phyloP scores from a whole-genome alignment of 169 alveolate species.

The Cryptosporidium felis region DNA sequence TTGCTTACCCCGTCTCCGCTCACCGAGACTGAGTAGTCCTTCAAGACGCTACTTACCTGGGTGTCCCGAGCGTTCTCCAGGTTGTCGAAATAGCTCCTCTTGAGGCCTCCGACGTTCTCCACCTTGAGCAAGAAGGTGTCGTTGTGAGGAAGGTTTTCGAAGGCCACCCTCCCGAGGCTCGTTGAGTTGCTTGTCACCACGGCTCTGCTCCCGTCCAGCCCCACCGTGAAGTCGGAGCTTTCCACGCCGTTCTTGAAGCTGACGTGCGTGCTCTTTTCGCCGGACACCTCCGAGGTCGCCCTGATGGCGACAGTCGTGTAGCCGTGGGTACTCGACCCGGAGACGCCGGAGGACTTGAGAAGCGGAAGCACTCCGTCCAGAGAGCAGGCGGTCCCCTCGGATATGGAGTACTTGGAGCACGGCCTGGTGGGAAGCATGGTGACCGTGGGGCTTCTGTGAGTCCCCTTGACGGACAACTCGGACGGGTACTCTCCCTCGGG shows the following conservation, averaged over 20 bases:
- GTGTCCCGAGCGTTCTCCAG: not conserved
- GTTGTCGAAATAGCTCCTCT: constrained; percentile 7
- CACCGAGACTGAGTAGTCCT: not conserved
- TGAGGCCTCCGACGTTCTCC: constrained; percentile 34
- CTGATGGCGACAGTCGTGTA: constrained; percentile 34
- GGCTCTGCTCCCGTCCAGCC: not conserved
- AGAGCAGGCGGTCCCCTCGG: not conserved
- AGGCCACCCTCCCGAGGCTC: constrained; percentile 1
- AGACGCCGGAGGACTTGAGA: not conserved
- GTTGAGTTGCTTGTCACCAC: constrained; percentile 23
- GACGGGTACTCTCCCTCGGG: constrained; percentile 3
- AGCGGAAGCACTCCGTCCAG: constrained; percentile 28
- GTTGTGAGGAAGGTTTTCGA: not conserved
- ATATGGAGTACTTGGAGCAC: constrained; percentile 19
- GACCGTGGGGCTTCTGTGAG: not conserved
- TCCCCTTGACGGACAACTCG: not conserved
- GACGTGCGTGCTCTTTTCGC: not conserved
- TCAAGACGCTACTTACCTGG: not conserved
- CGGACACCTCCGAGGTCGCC: not conserved
- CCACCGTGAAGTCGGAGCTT: not conserved
- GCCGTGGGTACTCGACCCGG: not conserved
- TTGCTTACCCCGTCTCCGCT: not conserved
- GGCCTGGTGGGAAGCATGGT: constrained; percentile 39
- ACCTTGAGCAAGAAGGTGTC: not conserved
- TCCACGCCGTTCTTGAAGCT: constrained; percentile 23